Conservation (phyloP, 768 basidiomycete species). For the Omphalotus guepiniiformis region DNA sequence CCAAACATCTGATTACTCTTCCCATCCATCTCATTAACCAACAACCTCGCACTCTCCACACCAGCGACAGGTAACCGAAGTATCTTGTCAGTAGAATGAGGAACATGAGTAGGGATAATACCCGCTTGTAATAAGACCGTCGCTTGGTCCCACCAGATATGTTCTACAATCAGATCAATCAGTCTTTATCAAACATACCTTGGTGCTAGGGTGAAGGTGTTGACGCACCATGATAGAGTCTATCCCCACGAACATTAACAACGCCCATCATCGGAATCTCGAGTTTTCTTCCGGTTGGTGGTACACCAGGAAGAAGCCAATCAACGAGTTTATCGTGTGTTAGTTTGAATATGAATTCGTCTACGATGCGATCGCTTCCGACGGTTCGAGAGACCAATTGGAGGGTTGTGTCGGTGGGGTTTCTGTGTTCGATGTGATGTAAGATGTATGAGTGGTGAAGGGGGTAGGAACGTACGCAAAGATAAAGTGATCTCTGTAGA, state of each 20-base stretch:
- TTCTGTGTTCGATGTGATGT: conserved; percentile 24
- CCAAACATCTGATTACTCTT: conserved; percentile 25
- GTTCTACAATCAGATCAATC: conserved; percentile 12
- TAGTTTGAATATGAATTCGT: conserved; percentile 46
- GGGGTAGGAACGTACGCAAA: conserved; percentile 33
- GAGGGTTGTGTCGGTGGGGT: conserved; percentile 42
- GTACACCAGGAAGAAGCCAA: conserved; percentile 51
- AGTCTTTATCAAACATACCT: no score
- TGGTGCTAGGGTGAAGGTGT: no score
- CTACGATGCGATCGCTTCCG: conserved; percentile 49
- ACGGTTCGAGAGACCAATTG: conserved; percentile 48
- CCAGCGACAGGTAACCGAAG: conserved; percentile 24
- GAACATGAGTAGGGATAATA: conserved; percentile 19
- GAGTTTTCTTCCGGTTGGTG: conserved; percentile 45
- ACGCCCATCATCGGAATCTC: conserved; percentile 51
- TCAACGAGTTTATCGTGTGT: conserved; percentile 43
- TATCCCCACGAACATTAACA: conserved; percentile 44
- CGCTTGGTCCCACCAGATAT: conserved; percentile 30
- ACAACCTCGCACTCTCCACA: conserved; percentile 18
- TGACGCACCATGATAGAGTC: conserved; percentile 23
- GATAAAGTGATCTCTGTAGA: conserved; percentile 56
- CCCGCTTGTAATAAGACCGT: conserved; percentile 20
- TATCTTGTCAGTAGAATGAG: conserved; percentile 12
- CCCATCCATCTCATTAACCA: conserved; percentile 21
- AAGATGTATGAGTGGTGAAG: not conserved